These are phyloP conservation scores for Penicillium sp. DNA, from an alignment of 2,329 filamentous ascomycete genomes.

Conservation along the genomic window DNA sequence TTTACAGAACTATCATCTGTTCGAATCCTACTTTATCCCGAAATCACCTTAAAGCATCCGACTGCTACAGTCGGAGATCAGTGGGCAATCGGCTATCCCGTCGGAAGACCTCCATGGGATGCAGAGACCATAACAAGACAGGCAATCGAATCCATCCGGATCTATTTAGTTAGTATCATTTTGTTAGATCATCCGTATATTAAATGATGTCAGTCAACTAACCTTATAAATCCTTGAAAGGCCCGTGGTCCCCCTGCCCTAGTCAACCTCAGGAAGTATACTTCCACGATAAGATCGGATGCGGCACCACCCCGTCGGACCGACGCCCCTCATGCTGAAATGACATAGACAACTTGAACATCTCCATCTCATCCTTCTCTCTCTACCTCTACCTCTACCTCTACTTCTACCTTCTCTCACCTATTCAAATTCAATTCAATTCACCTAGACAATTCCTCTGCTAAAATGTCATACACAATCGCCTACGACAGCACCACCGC, in stretches of 20 bases:
- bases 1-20: background rate
- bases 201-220: too few relatives aligned
- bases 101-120: background rate
- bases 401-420: too few relatives aligned
- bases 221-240: too few relatives aligned
- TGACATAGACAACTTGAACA: background rate
- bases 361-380: background rate
- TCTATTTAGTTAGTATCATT: too few relatives aligned
- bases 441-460: background rate
- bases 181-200: too few relatives aligned
- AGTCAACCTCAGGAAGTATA: too few relatives aligned
- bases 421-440: conserved; percentile 7
- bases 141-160: too few relatives aligned
- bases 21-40: background rate
- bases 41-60: background rate
- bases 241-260: too few relatives aligned
- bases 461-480: conserved; percentile 40
- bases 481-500: conserved; percentile 29
- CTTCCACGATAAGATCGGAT: conserved; percentile 27
- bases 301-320: conserved; percentile 14
- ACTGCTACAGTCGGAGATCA: background rate
- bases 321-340: conserved; percentile 23
- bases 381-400: background rate
- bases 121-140: too few relatives aligned
- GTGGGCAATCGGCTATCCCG: conserved; percentile 2